These are phyloP conservation scores for Aspergillus biplanus DNA, from an alignment of 495 filamentous ascomycete species.

Conservation along the genomic window DNA sequence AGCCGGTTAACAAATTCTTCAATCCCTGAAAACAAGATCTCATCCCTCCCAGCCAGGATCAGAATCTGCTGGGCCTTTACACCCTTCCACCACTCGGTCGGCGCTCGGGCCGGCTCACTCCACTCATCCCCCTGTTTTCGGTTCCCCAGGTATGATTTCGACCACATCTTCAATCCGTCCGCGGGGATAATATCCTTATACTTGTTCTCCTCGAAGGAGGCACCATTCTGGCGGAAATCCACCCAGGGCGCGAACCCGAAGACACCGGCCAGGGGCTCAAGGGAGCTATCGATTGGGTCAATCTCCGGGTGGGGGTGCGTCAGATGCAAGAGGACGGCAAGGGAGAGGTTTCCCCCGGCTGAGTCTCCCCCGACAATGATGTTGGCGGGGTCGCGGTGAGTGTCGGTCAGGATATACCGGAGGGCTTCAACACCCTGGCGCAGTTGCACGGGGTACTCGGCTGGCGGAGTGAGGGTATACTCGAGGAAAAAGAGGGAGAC, in stretches of 20 bases:
- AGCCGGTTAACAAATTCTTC: slow-evolving; percentile 51
- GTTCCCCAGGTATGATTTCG: slow-evolving; percentile 46
- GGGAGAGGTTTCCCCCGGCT: slow-evolving; percentile 63
- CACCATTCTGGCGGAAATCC: slow-evolving; percentile 45
- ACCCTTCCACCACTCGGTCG: slow-evolving; percentile 58
- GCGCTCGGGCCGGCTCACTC: slow-evolving; percentile 55
- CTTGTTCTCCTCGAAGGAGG: slow-evolving; percentile 47
- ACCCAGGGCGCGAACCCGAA: slow-evolving; percentile 62
- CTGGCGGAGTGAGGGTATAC: slow-evolving; percentile 60
- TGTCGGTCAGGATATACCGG: slow-evolving; percentile 52
- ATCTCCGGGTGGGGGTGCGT: slow-evolving; percentile 61
- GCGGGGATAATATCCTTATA: slow-evolving; percentile 52
- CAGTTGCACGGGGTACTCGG: slow-evolving; percentile 61
- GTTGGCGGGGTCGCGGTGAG: slow-evolving; percentile 41
- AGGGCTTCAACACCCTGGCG: slow-evolving; percentile 57
- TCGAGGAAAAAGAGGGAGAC: slow-evolving; percentile 55
- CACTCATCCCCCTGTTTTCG: slow-evolving; percentile 52
- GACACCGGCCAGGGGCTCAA: slow-evolving; percentile 47
- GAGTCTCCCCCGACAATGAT: slow-evolving; percentile 65
- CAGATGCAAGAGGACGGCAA: slow-evolving; percentile 60
- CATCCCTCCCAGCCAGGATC: slow-evolving; percentile 57
- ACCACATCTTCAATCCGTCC: slow-evolving; percentile 41
- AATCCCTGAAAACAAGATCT: slow-evolving; percentile 62
- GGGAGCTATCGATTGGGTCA: slow-evolving; percentile 33
- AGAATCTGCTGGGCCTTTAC: slow-evolving; percentile 50